Base-by-base conservation (phyloP, 2,329 filamentous ascomycete genomes). In the Exophiala oligosperma region DNA sequence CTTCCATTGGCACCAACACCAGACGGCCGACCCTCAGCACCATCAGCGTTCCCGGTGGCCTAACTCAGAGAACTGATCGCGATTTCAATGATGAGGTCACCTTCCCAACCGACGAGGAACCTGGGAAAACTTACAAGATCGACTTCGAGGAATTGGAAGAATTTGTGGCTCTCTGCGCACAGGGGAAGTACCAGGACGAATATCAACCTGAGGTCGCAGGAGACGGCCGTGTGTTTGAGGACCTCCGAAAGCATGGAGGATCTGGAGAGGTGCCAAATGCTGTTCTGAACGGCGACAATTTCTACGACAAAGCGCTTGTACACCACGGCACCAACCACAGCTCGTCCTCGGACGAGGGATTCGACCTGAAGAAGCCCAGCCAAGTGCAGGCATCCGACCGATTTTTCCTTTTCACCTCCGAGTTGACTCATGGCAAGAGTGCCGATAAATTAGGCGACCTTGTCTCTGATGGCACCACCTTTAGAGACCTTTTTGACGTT, bases 391-490 rank as follows among this genome's bases (percentile, higher is more conserved):
- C 21, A 17, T 82, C 84, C 32, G 94, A 92, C 70, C 85, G 93
- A 3, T 97, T 96, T 78, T 94, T 92, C 63, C 97, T 97, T 77
- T 99, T 99, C 75, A 97, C 92, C 0, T 97, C 94, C 0, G 91
- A 94, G 54, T 89, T 91, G 74, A 92, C 97, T 70, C 92, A 91
- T 51, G 96, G 92, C 1, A 91, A 97, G 61, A 92, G 97, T 70
- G 91, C 93, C 14, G 84, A 90, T 1, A 91, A 96, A 67, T 84
- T 99, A 62, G 91, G 91, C 21, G 93, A 92, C 67, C 82, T 97
- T 7, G 84, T 97, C 3, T 85, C 96, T 57, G 92, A 92, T 1
- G 93, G 92, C 7, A 94, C 97, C 72, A 89, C 89, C 57, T 89
- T 97, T 67, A 88, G 91, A 32, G 91, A 92, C 56, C 84, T 99